These are phyloP conservation scores for Ceratocystis papillata DNA, from an alignment of 2,329 filamentous ascomycete species.

Conservation along the genomic window DNA sequence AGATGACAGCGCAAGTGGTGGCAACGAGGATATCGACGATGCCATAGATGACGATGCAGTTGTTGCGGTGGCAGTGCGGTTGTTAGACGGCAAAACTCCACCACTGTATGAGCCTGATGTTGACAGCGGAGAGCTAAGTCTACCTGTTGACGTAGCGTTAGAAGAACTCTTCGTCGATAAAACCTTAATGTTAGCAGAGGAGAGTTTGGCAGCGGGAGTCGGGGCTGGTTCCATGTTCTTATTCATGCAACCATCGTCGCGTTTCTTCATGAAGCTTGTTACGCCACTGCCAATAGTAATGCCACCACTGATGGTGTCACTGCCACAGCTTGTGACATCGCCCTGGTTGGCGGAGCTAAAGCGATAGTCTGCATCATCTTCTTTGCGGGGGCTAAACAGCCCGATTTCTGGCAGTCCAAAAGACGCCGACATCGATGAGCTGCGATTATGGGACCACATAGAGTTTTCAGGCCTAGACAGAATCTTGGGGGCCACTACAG, in stretches of 20 bases:
- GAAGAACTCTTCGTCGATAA: conserved; percentile 8
- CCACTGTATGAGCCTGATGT: conserved; percentile 13
- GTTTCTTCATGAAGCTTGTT: conserved; percentile 30
- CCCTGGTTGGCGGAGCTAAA: conserved; percentile 23
- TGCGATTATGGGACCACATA: conserved; percentile 32
- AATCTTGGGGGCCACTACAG: conserved; percentile 31
- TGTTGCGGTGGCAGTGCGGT: conserved; percentile 25
- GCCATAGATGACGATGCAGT: conserved; percentile 26
- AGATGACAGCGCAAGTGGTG: conserved; percentile 30
- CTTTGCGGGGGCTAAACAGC: conserved; percentile 25
- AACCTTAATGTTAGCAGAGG: conserved; percentile 1
- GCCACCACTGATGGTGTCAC: conserved; percentile 27
- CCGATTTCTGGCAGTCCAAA: conserved; percentile 24
- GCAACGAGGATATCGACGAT: conserved; percentile 29
- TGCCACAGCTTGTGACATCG: conserved; percentile 26
- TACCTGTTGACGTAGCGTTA: neutral
- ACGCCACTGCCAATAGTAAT: conserved; percentile 35
- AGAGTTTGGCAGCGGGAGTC: neutral
- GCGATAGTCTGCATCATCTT: conserved; percentile 26
- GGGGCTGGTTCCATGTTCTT: conserved; percentile 16
- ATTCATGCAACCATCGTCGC: conserved; percentile 9
- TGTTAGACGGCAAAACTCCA: conserved; percentile 2
- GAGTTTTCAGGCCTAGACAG: conserved; percentile 18
- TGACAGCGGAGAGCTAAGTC: conserved; percentile 18
- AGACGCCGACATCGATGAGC: conserved; percentile 32